Conservation (phyloP, 2,329 filamentous ascomycete genomes). For the Plenodomus biglobosus region DNA sequence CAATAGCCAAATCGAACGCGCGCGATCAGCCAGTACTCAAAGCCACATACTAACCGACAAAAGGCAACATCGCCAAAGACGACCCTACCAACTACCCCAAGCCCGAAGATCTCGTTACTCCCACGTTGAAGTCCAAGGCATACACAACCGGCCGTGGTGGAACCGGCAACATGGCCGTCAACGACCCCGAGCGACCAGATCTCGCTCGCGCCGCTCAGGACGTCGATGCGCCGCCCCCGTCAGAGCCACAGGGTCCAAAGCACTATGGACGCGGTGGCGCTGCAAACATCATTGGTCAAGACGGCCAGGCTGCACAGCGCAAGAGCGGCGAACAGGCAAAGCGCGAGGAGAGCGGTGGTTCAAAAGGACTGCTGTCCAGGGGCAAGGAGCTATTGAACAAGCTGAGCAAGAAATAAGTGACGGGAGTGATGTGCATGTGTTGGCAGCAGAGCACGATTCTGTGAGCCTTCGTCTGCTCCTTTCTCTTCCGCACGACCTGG, state of each 20-base stretch:
- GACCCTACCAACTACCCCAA: conserved; percentile 37
- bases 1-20: neutral
- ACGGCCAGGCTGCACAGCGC: conserved; percentile 35
- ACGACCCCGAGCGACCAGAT: conserved; percentile 64
- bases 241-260: conserved; percentile 60
- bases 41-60: conserved; percentile 1
- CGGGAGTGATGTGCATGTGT: neutral
- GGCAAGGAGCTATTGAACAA: conserved; percentile 55
- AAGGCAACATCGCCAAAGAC: conserved; percentile 53
- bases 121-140: conserved; percentile 76
- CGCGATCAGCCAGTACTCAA: neutral
- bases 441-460: neutral
- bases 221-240: conserved; percentile 59
- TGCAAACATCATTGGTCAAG: conserved; percentile 59
- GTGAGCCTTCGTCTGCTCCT: neutral
- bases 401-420: conserved; percentile 44
- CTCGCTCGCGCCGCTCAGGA: conserved; percentile 80
- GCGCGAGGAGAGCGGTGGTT: conserved; percentile 20
- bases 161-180: conserved; percentile 82
- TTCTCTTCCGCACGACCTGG: neutral
- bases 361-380: conserved; percentile 52
- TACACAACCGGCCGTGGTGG: conserved; percentile 91
- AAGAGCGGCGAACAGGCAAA: conserved; percentile 39
- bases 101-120: conserved; percentile 71
- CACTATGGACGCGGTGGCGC: conserved; percentile 75